Percentiles rank a stretch among this genome's conserved stretches.
phyloP scores from a whole-genome alignment of 345 rosid genomes.

The Noccaea caerulescens region DNA sequence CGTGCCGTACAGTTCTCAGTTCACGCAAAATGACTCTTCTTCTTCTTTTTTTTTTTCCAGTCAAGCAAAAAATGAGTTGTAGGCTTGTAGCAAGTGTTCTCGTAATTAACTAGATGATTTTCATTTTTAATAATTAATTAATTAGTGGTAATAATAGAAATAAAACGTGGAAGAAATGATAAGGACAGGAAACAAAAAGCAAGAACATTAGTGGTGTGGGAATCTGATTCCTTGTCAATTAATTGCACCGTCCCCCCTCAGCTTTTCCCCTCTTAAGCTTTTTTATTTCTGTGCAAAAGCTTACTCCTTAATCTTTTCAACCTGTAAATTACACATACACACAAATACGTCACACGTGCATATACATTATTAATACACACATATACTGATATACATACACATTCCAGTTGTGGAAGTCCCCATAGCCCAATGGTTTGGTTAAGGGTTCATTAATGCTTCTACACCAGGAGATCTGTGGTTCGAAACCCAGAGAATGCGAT shows the following conservation, averaged over 20 bases:
- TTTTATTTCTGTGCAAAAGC: conserved; percentile 38
- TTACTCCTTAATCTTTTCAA: conserved; percentile 31
- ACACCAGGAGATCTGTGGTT: too few relatives aligned
- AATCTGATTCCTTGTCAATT: conserved; percentile 51
- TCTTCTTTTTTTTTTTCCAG: not conserved
- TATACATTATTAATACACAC: not conserved
- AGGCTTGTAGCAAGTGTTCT: not conserved
- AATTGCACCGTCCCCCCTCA: conserved; percentile 39
- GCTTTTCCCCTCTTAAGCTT: conserved; percentile 34
- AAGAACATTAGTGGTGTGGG: conserved; percentile 42
- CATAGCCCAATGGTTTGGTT: too few relatives aligned
- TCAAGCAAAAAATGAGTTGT: not conserved
- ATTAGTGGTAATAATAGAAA: conserved; percentile 1
- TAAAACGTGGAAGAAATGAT: conserved; percentile 44
- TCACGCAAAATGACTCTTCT: not conserved
- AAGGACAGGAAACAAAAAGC: conserved; percentile 41
- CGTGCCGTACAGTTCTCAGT: not conserved
- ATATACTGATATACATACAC: not conserved
- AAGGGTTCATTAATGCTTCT: too few relatives aligned
- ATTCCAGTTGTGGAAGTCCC: too few relatives aligned
- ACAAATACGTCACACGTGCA: conserved; percentile 24
- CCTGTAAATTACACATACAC: conserved; percentile 25
- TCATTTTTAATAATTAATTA: not conserved
- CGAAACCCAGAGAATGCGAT: too few relatives aligned
- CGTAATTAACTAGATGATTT: not conserved